These are phyloP conservation scores for Puccinia polysora DNA, from an alignment of 1,284 basidiomycete species.

Conservation along the genomic window DNA sequence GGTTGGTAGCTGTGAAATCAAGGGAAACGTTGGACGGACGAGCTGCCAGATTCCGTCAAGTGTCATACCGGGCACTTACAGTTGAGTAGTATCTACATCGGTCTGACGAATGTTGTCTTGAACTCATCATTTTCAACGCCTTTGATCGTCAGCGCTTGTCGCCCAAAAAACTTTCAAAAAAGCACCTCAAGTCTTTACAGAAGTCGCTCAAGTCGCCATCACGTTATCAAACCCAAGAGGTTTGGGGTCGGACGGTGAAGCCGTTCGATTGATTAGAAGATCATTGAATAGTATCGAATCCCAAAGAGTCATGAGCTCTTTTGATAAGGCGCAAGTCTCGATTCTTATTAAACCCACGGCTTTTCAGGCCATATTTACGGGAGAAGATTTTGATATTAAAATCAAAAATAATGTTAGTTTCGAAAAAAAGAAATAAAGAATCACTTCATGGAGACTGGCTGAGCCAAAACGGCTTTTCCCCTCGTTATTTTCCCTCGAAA, in stretches of 20 bases:
- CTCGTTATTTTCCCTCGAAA: neutral
- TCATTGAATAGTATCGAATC: neutral
- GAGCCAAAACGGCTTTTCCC: no score
- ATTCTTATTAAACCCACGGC: conserved; percentile 8
- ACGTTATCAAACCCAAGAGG: conserved; percentile 22
- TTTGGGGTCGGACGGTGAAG: neutral
- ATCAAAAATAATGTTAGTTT: neutral
- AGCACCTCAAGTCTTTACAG: neutral
- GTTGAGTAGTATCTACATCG: neutral
- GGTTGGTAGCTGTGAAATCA: conserved; percentile 11
- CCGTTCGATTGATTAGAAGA: neutral
- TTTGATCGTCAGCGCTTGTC: conserved; percentile 4
- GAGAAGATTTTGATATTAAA: conserved; percentile 1
- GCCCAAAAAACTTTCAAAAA: conserved; percentile 3
- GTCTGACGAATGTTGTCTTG: neutral
- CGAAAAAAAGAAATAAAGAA: neutral
- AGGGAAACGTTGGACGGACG: conserved; percentile 2
- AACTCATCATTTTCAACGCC: no score
- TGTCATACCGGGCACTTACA: conserved; percentile 9
- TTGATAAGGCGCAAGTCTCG: neutral
- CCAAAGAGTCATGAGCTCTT: neutral
- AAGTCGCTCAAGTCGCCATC: conserved; percentile 13
- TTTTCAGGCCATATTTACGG: neutral
- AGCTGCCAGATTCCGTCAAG: conserved; percentile 28
- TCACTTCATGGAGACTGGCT: neutral